Conservation (phyloP, 2,329 filamentous ascomycete species). For the Colletotrichum endophyticum region DNA sequence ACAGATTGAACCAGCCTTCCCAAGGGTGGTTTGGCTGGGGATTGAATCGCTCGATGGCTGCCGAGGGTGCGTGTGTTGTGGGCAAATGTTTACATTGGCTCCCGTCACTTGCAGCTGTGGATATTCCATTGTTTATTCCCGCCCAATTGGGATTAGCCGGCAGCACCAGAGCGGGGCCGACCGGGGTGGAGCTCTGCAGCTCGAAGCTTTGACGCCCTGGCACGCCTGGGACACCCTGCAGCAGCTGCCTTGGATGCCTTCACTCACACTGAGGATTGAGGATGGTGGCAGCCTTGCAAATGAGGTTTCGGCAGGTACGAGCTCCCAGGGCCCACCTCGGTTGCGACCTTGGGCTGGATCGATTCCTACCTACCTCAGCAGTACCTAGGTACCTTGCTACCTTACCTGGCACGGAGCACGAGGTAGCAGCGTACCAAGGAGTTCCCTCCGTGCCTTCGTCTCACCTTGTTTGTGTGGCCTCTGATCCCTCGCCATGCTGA, state of each 20-base stretch:
- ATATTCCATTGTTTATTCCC: slow-evolving; percentile 20
- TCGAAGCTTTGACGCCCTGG: neutral
- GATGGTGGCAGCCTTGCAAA: neutral
- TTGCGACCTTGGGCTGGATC: neutral
- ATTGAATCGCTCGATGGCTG: neutral
- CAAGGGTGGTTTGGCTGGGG: neutral
- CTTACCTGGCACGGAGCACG: neutral
- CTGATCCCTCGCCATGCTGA: neutral
- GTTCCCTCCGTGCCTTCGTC: neutral
- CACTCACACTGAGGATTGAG: neutral
- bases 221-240: neutral
- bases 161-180: neutral
- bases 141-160: slow-evolving; percentile 8
- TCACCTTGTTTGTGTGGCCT: neutral
- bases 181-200: slow-evolving; percentile 2
- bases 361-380: neutral
- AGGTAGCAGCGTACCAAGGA: neutral
- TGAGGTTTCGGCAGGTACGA: slow-evolving; percentile 14
- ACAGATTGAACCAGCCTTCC: slow-evolving; percentile 11
- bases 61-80: neutral
- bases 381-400: neutral
- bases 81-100: slow-evolving; percentile 18
- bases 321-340: neutral
- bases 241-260: neutral
- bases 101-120: slow-evolving; percentile 3